These are phyloP conservation scores for Podospora bellae-mahoneyi DNA, from an alignment of 495 filamentous ascomycete species.

Conservation along the genomic window DNA sequence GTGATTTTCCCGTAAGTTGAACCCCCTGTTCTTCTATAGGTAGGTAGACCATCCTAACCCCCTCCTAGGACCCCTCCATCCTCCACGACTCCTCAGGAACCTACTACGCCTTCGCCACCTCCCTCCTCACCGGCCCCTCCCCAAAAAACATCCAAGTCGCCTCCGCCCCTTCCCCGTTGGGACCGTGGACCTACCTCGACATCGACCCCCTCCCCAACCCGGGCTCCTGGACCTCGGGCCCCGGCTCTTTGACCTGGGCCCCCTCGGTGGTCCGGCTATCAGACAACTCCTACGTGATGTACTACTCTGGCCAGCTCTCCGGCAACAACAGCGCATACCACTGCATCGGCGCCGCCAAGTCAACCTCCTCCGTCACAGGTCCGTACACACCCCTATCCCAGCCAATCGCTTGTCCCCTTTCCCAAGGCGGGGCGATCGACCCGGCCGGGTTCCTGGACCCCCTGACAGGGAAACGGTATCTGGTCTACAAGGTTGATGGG, in stretches of 20 bases:
- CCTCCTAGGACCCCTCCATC: slow-evolving; percentile 31
- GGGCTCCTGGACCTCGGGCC: slow-evolving; percentile 31
- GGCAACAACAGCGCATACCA: slow-evolving; percentile 38
- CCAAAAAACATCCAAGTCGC: slow-evolving; percentile 38
- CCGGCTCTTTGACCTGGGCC: slow-evolving; percentile 44
- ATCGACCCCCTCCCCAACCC: slow-evolving; percentile 30
- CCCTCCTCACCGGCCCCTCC: slow-evolving; percentile 36
- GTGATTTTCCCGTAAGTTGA: slow-evolving; percentile 30
- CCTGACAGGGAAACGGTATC: slow-evolving; percentile 50
- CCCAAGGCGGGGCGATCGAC: slow-evolving; percentile 58
- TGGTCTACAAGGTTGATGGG: slow-evolving; percentile 63
- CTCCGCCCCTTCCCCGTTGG: slow-evolving; percentile 20
- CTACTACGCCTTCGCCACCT: slow-evolving; percentile 42
- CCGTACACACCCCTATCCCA: slow-evolving; percentile 48
- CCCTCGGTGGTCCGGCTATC: slow-evolving; percentile 43
- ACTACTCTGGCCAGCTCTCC: slow-evolving; percentile 52
- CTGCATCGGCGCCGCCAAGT: slow-evolving; percentile 54
- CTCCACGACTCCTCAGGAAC: slow-evolving; percentile 27
- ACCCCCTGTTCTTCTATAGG: too few species aligned
- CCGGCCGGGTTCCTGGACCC: slow-evolving; percentile 51
- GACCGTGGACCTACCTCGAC: slow-evolving; percentile 32
- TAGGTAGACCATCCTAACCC: too few species aligned
- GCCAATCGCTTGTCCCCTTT: slow-evolving; percentile 51
- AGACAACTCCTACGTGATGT: slow-evolving; percentile 53
- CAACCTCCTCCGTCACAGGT: slow-evolving; percentile 39